These are phyloP conservation scores for Pistacia integerrima DNA, from an alignment of 345 rosid species.

Conservation along the genomic window DNA sequence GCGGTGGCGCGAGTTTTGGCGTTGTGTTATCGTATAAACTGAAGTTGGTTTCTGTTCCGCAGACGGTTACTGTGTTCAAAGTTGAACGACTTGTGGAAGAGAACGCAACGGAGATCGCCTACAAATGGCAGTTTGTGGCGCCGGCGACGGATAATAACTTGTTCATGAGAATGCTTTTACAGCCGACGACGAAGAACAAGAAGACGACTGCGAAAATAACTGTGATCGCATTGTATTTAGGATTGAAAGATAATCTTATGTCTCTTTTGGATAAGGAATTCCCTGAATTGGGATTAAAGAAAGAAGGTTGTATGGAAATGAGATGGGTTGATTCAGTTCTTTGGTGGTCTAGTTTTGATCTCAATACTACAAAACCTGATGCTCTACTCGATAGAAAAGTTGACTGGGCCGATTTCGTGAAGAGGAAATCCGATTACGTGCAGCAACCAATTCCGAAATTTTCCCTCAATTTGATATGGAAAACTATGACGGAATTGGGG, in stretches of 20 bases:
- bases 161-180: slow-evolving; percentile 33
- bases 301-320: slow-evolving; percentile 26
- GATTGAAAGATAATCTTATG: not conserved
- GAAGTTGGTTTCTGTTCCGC: slow-evolving; percentile 51
- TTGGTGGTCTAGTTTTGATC: slow-evolving; percentile 13
- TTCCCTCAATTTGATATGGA: slow-evolving; percentile 27
- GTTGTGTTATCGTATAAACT: slow-evolving; percentile 48
- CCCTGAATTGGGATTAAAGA: slow-evolving; percentile 29
- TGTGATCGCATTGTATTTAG: slow-evolving; percentile 1
- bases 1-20: slow-evolving; percentile 61
- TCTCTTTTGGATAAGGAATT: slow-evolving; percentile 12
- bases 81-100: slow-evolving; percentile 33
- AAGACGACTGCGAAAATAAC: not conserved
- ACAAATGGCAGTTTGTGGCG: slow-evolving; percentile 42
- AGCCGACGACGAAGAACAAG: not conserved
- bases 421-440: slow-evolving; percentile 32
- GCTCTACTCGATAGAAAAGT: slow-evolving; percentile 23
- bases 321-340: slow-evolving; percentile 33
- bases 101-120: slow-evolving; percentile 30
- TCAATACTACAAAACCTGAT: slow-evolving; percentile 15
- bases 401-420: slow-evolving; percentile 18
- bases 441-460: slow-evolving; percentile 13
- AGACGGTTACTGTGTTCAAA: slow-evolving; percentile 36
- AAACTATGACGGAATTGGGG: slow-evolving; percentile 21
- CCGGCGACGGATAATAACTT: slow-evolving; percentile 28